Conservation (phyloP, 805 yeast species). For the Lachancea kluyveri region DNA sequence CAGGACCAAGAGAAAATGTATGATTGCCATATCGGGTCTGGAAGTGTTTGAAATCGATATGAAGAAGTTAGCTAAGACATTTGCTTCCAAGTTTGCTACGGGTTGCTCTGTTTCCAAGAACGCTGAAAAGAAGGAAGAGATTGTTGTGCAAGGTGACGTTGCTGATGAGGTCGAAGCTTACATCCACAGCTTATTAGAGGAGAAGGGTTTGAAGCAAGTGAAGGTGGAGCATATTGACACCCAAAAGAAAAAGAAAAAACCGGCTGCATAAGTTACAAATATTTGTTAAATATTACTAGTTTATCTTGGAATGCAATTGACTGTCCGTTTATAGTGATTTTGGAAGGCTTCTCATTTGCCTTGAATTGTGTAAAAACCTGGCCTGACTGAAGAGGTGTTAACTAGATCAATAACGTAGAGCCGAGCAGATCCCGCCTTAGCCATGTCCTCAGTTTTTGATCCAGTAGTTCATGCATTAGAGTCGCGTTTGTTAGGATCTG, state of each 20-base stretch:
- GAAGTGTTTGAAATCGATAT: conserved; percentile 85
- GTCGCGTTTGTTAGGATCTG: conserved; percentile 23
- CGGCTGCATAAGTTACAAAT: conserved; percentile 11
- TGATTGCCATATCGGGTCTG: conserved; percentile 78
- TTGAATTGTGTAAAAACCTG: no score
- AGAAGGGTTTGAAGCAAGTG: conserved; percentile 75
- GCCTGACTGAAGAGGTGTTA: no score
- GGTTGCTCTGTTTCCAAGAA: conserved; percentile 90
- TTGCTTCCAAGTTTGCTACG: conserved; percentile 91
- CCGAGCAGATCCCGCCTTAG: no score
- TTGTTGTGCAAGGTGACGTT: conserved; percentile 91
- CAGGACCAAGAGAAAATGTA: conserved; percentile 82
- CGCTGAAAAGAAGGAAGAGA: conserved; percentile 87
- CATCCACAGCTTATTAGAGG: conserved; percentile 62
- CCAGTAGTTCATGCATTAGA: conserved; percentile 20
- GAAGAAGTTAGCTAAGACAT: conserved; percentile 86
- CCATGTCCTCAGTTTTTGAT: no score
- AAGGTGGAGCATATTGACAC: conserved; percentile 88
- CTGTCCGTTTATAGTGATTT: no score
- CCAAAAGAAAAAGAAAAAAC: conserved; percentile 60
- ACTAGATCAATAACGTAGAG: no score
- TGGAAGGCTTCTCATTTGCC: no score
- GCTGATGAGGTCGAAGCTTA: conserved; percentile 84
- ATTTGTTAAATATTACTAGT: not conserved
- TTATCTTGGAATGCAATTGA: no score